Conservation (phyloP, 768 basidiomycete species). For the Daedaleopsis nitida region DNA sequence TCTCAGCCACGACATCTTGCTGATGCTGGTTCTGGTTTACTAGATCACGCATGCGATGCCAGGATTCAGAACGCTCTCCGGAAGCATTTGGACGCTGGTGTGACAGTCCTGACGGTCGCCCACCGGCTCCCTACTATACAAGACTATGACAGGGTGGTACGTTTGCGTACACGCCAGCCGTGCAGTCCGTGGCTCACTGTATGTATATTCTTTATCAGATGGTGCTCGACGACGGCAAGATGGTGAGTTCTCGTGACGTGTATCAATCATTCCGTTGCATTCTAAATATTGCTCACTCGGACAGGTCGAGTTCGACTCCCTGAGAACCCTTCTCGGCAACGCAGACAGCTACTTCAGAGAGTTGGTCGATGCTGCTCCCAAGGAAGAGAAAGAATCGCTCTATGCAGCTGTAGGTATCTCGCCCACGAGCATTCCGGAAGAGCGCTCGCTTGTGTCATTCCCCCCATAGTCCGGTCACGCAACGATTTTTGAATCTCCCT, state of each 20-base stretch:
- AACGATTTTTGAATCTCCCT: no score
- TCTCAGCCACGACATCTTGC: neutral
- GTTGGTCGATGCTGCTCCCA: neutral
- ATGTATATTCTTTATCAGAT: conserved; percentile 27
- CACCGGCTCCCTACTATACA: conserved; percentile 58
- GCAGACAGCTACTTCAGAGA: neutral
- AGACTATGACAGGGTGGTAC: conserved; percentile 58
- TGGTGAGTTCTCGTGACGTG: conserved; percentile 29
- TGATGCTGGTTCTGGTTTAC: neutral
- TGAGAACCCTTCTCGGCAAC: conserved; percentile 48
- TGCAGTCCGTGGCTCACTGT: neutral
- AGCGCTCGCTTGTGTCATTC: neutral
- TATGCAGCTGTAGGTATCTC: neutral
- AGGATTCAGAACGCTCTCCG: conserved; percentile 58
- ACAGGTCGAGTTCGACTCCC: conserved; percentile 52
- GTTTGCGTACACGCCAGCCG: neutral
- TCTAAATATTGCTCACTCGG: neutral
- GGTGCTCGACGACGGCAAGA: conserved; percentile 39
- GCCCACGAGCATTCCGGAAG: neutral
- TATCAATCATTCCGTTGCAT: neutral
- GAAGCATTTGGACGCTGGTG: conserved; percentile 40
- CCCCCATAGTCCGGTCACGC: no score
- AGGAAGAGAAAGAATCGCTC: neutral
- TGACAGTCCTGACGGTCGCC: conserved; percentile 60
- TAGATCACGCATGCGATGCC: conserved; percentile 57